phyloP scores from a whole-genome alignment of 352 stramenopile genomes.

The Pythium sukuiense region DNA sequence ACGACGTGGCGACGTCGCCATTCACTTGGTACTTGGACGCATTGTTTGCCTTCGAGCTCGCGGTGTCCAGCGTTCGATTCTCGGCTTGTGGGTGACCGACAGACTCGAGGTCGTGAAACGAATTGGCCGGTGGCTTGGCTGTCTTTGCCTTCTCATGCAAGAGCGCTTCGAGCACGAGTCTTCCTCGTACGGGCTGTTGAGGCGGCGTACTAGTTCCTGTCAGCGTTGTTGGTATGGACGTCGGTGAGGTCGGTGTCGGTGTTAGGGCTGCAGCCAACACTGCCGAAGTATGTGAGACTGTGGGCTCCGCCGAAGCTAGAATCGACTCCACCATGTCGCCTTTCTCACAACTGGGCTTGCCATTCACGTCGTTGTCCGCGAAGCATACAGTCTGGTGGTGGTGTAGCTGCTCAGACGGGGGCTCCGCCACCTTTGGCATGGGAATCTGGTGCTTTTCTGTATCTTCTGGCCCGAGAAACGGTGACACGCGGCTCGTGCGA shows the following conservation, averaged over 20 bases:
- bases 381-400: background rate
- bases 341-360: background rate
- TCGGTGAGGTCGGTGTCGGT: background rate
- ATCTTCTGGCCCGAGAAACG: background rate
- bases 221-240: background rate
- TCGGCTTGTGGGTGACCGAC: background rate
- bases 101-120: background rate
- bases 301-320: background rate
- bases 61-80: background rate
- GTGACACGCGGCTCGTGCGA: conserved; percentile 11
- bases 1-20: background rate
- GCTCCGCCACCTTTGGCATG: background rate
- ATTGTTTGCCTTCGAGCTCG: background rate
- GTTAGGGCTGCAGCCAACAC: background rate
- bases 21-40: background rate
- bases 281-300: background rate
- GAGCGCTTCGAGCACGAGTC: background rate
- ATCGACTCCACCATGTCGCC: background rate
- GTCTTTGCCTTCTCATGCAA: background rate
- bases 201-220: no score
- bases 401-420: background rate
- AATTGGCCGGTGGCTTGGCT: background rate
- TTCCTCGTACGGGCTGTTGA: background rate
- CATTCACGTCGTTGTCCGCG: background rate
- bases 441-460: background rate